These are phyloP conservation scores for Bacidia rubella DNA, from an alignment of 495 filamentous ascomycete genomes.

Conservation along the genomic window DNA sequence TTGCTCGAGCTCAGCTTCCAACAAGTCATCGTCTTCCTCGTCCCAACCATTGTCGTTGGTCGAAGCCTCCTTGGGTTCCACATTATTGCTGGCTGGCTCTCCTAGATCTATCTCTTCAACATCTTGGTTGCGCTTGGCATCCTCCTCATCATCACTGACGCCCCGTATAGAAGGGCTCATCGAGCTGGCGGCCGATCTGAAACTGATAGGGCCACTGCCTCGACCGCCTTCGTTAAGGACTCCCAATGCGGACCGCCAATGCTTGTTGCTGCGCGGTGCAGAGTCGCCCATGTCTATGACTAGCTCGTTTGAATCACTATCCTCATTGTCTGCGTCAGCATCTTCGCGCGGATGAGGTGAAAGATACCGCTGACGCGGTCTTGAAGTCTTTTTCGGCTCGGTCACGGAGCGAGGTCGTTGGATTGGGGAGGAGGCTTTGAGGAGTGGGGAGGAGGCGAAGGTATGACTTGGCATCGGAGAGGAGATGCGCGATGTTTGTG, in stretches of 20 bases:
- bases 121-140: slow-evolving; percentile 9
- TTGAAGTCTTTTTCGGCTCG: slow-evolving; percentile 9
- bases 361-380: slow-evolving; percentile 7
- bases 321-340: slow-evolving; percentile 14
- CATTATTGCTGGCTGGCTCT: slow-evolving; percentile 2
- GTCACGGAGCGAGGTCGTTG: slow-evolving; percentile 1
- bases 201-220: slow-evolving; percentile 15
- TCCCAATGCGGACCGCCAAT: slow-evolving; percentile 6
- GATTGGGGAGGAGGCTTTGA: neutral
- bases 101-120: slow-evolving; percentile 15
- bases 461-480: slow-evolving; percentile 9
- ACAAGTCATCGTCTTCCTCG: slow-evolving; percentile 10
- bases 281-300: slow-evolving; percentile 17
- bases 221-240: slow-evolving; percentile 12
- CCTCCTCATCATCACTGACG: slow-evolving; percentile 9
- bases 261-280: slow-evolving; percentile 5
- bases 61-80: slow-evolving; percentile 5
- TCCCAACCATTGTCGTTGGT: slow-evolving; percentile 5
- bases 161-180: slow-evolving; percentile 15
- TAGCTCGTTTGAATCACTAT: slow-evolving; percentile 11
- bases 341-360: slow-evolving; percentile 12
- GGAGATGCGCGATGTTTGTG: slow-evolving; percentile 4
- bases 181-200: slow-evolving; percentile 18
- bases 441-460: slow-evolving; percentile 1
- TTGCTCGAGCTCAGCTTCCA: slow-evolving; percentile 16